Base-by-base conservation (phyloP, 2,329 filamentous ascomycete genomes). In the Aspergillus glaucus region DNA sequence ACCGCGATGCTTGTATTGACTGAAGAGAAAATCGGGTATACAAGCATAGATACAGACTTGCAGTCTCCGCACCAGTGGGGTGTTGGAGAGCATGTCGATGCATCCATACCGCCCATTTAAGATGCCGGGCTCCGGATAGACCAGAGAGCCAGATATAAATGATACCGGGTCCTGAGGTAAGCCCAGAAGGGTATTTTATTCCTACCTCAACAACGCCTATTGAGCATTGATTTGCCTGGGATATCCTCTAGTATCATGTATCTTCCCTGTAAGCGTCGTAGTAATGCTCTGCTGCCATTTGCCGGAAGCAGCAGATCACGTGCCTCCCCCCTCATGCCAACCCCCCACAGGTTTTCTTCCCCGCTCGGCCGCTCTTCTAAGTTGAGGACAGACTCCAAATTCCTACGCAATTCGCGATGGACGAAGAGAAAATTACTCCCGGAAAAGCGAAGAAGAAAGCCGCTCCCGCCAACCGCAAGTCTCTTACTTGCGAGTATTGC, bases 401-500 rank as follows among this genome's bases (percentile, higher is more conserved):
- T 55, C 54, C 52, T 53, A 49, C 48, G 48, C 53, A 52, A 52
- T 56, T 55, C 57, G 53, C 55, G 50, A 72, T 72, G 70, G 70
- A 72, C 48, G 65, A 69, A 58, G 64, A 68, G 48, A 66, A 63
- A 55, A 53, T 56, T 43, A 55, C 62, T 50, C 54, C 62, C 32
- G 62, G 59, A 22, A 70, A 69, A 55, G 59, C 65, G 32, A 70
- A 66, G 61, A 72, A 72, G 63, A 73, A 72, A 58, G 57, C 65
- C 40, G 53, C 65, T 37, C 58, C 67, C 45, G 69, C 73, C 59
- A 69, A 72, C 59, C 68, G 70, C 50, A 75, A 75, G 59, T 74
- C 73, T 10, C 57, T 75, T 40, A 70, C 70, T 22, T 75, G 73
- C 58, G 72, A 74, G 60, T 74, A 74, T 54, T 75, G 72, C 61